Conservation (phyloP, 345 rosid species). For the Crucihimalaya himalaica region DNA sequence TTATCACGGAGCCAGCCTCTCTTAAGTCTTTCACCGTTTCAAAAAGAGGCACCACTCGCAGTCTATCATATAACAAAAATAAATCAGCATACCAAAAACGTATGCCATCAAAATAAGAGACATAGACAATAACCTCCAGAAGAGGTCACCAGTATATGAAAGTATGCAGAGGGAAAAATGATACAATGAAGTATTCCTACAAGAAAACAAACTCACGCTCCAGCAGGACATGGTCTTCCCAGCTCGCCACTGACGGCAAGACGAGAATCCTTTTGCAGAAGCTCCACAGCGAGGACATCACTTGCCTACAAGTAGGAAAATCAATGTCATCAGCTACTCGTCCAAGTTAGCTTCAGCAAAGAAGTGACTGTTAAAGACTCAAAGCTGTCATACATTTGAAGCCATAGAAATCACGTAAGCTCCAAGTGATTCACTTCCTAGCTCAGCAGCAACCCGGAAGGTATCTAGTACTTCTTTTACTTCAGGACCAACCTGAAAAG, state of each 20-base stretch:
- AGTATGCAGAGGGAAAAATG: neutral
- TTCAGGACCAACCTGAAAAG: constrained; percentile 69
- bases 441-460: constrained; percentile 93
- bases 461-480: constrained; percentile 87
- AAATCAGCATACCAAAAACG: constrained; percentile 18
- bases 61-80: constrained; percentile 42
- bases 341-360: constrained; percentile 14
- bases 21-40: constrained; percentile 91
- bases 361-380: neutral
- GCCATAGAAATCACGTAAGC: constrained; percentile 99
- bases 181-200: constrained; percentile 13
- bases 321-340: constrained; percentile 10
- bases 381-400: constrained; percentile 65
- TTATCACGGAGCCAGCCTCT: constrained; percentile 84
- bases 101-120: neutral
- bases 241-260: constrained; percentile 84
- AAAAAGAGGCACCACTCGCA: constrained; percentile 93
- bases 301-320: constrained; percentile 65
- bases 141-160: neutral
- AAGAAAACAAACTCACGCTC: constrained; percentile 59
- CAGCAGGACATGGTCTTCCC: constrained; percentile 88
- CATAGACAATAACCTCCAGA: neutral
- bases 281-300: constrained; percentile 97
- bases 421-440: constrained; percentile 92
- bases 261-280: constrained; percentile 90